phyloP scores from a whole-genome alignment of 2,329 filamentous ascomycete species.

The Fusarium ambrosium region DNA sequence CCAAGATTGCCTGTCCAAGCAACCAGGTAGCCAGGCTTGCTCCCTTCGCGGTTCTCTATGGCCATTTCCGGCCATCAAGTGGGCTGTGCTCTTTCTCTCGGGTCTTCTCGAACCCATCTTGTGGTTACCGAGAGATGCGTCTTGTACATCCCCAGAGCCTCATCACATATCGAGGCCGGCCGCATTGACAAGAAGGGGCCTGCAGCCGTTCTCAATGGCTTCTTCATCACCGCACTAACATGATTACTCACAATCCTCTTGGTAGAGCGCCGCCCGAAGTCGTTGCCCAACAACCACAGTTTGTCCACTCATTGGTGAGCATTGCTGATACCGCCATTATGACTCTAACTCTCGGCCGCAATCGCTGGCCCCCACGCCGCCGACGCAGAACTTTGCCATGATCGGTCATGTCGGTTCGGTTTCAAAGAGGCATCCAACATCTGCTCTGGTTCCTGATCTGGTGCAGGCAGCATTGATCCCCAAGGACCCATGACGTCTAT shows the following conservation, averaged over 20 bases:
- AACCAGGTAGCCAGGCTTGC: slow-evolving; percentile 39
- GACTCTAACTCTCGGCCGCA: slow-evolving; percentile 42
- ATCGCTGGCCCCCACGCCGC: slow-evolving; percentile 40
- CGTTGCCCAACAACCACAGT: slow-evolving; percentile 40
- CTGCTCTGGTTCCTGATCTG: slow-evolving; percentile 23
- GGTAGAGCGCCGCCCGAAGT: slow-evolving; percentile 34
- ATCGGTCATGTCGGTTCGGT: slow-evolving; percentile 27
- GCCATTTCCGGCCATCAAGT: slow-evolving; percentile 41
- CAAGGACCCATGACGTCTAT: slow-evolving; percentile 25
- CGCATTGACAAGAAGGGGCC: slow-evolving; percentile 30
- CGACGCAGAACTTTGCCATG: slow-evolving; percentile 29
- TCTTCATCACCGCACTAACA: slow-evolving; percentile 39
- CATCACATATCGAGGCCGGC: slow-evolving; percentile 41
- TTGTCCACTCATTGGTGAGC: slow-evolving; percentile 41
- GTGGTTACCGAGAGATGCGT: slow-evolving; percentile 34
- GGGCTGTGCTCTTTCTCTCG: slow-evolving; percentile 37
- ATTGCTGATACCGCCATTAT: slow-evolving; percentile 45
- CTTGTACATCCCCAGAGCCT: slow-evolving; percentile 39
- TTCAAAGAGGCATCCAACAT: slow-evolving; percentile 32
- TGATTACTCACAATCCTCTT: slow-evolving; percentile 35
- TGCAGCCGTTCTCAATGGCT: slow-evolving; percentile 33
- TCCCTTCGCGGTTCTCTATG: slow-evolving; percentile 34
- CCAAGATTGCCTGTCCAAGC: slow-evolving; percentile 39
- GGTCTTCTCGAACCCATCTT: slow-evolving; percentile 39
- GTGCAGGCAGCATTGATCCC: slow-evolving; percentile 17